These are phyloP conservation scores for Kluyveromyces sp. DNA, from an alignment of 1,139 yeast species.

Conservation along the genomic window DNA sequence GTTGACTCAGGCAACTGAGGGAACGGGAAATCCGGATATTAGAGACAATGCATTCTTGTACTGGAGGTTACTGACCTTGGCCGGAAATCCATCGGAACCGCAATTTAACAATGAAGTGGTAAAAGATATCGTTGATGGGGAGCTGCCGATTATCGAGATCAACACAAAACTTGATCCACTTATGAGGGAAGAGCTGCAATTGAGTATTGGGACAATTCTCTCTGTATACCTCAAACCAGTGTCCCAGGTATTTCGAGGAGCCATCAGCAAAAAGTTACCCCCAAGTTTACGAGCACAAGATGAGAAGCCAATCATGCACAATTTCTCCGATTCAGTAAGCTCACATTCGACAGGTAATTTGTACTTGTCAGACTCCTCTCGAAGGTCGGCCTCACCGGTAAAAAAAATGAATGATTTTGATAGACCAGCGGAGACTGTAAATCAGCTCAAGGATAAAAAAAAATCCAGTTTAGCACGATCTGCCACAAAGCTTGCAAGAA, in stretches of 20 bases:
- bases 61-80: conserved; percentile 67
- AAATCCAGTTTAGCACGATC: conserved; percentile 23
- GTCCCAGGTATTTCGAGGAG: conserved; percentile 63
- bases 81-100: conserved; percentile 15
- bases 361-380: conserved; percentile 5
- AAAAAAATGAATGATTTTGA: conserved; percentile 34
- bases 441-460: conserved; percentile 30
- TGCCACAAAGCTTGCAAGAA: conserved; percentile 21
- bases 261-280: conserved; percentile 49
- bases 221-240: conserved; percentile 82
- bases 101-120: conserved; percentile 18
- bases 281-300: conserved; percentile 54
- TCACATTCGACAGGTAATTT: conserved; percentile 4
- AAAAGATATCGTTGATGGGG: conserved; percentile 51
- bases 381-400: conserved; percentile 12
- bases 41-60: conserved; percentile 82
- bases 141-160: conserved; percentile 59
- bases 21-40: conserved; percentile 69
- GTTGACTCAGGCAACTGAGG: conserved; percentile 69
- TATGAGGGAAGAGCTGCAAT: conserved; percentile 71
- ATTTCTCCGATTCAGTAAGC: conserved; percentile 10
- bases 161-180: conserved; percentile 66
- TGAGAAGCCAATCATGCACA: conserved; percentile 14
- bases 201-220: conserved; percentile 75
- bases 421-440: conserved; percentile 34